Evolutionary conservation across 192 early-diverging fungal genomes (phyloP), one percentile per base, ranked within the genome.

Genomic region (Rhizophagus clarus): DNA sequence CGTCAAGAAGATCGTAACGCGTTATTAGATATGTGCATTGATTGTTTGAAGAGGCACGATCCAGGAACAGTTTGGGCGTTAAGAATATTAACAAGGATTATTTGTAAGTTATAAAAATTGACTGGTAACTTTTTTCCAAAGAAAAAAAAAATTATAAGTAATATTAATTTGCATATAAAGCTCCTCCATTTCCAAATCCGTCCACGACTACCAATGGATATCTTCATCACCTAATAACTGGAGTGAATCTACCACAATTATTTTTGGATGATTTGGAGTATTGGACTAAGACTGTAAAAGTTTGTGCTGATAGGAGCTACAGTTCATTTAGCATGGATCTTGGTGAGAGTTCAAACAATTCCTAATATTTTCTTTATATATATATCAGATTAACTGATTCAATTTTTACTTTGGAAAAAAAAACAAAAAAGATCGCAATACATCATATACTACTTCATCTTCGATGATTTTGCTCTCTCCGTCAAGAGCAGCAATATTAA

Each of bases 1-100:
- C 12, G 61, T 20, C 74, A 75, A 11, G 82, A 87, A 26, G 82
- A 87, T 42, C 76, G 82, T 5, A 32, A 66, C 1, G 37, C 63
- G 14, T 67, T 87, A 15, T 76, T 87, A 20, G 69, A 78, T 0
- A 76, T 71, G 34, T 87, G 86, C 24, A 77, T 83, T 28, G 72
- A 81, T 14, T 86, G 85, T 67, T 56, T 87, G 24, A 82, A 78
- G n/a, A 24, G 32, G 4, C 80, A 87, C 47, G 82, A 87, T 32
- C 84, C 86, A 15, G 86, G 84, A 31, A 82, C 84, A 14, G 76
- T 87, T 31, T 87, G 86, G 86, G 80, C 84, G 4, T 47, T 87
- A 17, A 81, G 83, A 47, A 83, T 84, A 20, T 69, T 87, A 7
- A 82, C 81, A 24, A 47, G 80, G 24, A 81, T 87, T 22, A 82